phyloP scores from a whole-genome alignment of 352 stramenopile species.

The Pythium pyrilobum region DNA sequence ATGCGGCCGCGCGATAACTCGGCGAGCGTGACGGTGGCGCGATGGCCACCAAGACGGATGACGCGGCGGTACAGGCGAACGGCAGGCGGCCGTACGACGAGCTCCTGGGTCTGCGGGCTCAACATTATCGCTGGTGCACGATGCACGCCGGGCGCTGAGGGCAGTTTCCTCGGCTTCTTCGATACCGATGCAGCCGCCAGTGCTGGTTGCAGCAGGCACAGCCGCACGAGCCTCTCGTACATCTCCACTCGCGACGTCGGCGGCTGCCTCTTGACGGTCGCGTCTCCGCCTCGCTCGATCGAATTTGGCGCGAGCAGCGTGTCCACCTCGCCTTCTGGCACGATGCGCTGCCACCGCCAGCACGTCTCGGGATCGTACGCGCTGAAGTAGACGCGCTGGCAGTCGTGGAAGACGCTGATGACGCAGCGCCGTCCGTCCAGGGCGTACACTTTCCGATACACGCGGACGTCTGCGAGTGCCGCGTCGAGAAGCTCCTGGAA shows the following conservation, averaged over 20 bases:
- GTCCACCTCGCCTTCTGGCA: conserved; percentile 57
- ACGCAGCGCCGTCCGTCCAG: conserved; percentile 46
- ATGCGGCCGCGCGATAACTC: conserved; percentile 55
- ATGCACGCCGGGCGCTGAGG: neutral
- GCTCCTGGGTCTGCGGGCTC: conserved; percentile 10
- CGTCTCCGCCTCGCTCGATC: conserved; percentile 30
- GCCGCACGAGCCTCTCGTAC: conserved; percentile 51
- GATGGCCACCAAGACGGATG: conserved; percentile 36
- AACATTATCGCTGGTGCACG: neutral
- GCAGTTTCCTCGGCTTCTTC: neutral
- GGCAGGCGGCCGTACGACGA: conserved; percentile 41
- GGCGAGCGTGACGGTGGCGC: conserved; percentile 50
- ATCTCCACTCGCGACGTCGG: conserved; percentile 46
- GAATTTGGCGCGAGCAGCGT: conserved; percentile 58
- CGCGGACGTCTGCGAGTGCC: conserved; percentile 51
- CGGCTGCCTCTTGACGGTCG: conserved; percentile 22
- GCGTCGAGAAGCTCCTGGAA: conserved; percentile 54
- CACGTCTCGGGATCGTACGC: conserved; percentile 55
- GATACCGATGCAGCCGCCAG: neutral
- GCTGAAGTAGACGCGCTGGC: conserved; percentile 54
- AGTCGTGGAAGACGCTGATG: conserved; percentile 71
- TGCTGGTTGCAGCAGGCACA: conserved; percentile 44
- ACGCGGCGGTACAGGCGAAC: conserved; percentile 52
- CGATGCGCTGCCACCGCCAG: conserved; percentile 42
- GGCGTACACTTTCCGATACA: conserved; percentile 47